phyloP scores from a whole-genome alignment of 1,139 yeast species.

The Barnettozyma hawaiiensis region DNA sequence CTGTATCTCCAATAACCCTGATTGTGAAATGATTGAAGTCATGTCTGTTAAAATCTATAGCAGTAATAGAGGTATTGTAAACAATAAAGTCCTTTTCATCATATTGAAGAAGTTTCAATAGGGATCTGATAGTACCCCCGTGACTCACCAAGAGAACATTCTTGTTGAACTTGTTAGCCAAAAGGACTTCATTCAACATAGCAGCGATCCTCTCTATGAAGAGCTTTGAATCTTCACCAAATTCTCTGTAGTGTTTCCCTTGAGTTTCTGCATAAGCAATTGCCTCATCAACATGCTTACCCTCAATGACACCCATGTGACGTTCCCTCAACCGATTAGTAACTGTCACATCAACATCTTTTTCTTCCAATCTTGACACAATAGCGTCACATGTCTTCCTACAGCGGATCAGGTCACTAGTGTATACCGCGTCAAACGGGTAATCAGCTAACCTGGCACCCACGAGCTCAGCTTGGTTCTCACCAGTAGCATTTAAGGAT shows the following conservation, averaged over 20 bases:
- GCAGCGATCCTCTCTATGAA: slow-evolving; percentile 46
- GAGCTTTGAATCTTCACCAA: slow-evolving; percentile 48
- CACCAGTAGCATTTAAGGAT: slow-evolving; percentile 54
- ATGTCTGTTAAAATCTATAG: slow-evolving; percentile 46
- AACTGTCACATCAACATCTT: slow-evolving; percentile 21
- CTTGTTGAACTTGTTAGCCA: slow-evolving; percentile 31
- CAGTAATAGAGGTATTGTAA: slow-evolving; percentile 67
- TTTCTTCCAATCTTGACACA: slow-evolving; percentile 10
- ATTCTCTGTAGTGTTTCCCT: slow-evolving; percentile 41
- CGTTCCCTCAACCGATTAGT: slow-evolving; percentile 58
- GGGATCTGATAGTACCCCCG: slow-evolving; percentile 77
- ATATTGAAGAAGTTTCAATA: slow-evolving; percentile 39
- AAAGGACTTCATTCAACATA: slow-evolving; percentile 43
- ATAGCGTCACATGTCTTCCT: slow-evolving; percentile 33
- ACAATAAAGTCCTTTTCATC: slow-evolving; percentile 48
- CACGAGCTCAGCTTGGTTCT: slow-evolving; percentile 47
- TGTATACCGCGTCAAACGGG: slow-evolving; percentile 45
- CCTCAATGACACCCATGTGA: slow-evolving; percentile 75
- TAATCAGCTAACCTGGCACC: slow-evolving; percentile 38
- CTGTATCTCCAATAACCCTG: slow-evolving; percentile 52
- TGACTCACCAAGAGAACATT: slow-evolving; percentile 71
- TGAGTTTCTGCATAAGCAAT: slow-evolving; percentile 44
- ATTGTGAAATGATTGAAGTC: slow-evolving; percentile 38
- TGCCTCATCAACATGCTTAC: slow-evolving; percentile 68
- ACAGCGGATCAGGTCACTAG: slow-evolving; percentile 62